Conservation (phyloP, 164 flowering plant species). For the Berberis thunbergii region DNA sequence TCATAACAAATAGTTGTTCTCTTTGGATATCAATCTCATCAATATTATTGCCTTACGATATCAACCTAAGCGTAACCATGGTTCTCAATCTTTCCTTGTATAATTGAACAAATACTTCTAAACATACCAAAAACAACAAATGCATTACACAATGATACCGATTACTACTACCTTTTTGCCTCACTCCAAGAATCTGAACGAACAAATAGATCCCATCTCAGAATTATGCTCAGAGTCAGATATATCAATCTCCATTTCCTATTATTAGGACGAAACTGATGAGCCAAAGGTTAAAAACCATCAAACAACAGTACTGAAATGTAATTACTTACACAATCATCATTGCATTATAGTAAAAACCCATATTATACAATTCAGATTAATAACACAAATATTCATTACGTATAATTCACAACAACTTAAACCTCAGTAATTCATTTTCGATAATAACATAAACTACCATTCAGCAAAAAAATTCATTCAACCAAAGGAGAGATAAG, state of each 20-base stretch:
- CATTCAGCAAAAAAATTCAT: too few relatives aligned
- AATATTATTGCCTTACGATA: too few relatives aligned
- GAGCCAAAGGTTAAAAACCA: not conserved
- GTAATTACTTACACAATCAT: not conserved
- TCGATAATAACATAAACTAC: not conserved
- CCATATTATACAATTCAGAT: too few relatives aligned
- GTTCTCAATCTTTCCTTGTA: not conserved
- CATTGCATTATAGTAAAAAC: not conserved
- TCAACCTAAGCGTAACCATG: too few relatives aligned
- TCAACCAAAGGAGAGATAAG: too few relatives aligned
- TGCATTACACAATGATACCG: not conserved
- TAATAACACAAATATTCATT: too few relatives aligned
- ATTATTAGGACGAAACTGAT: not conserved
- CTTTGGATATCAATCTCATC: too few relatives aligned
- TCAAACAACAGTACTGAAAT: not conserved
- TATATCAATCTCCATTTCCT: constrained; percentile 3
- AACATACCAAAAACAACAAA: not conserved
- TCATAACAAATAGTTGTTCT: too few relatives aligned
- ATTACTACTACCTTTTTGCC: constrained; percentile 1
- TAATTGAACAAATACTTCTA: not conserved
- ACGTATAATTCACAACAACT: not conserved
- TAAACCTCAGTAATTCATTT: not conserved
- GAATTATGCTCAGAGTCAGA: not conserved
- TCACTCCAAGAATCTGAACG: not conserved
- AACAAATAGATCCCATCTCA: not conserved